Conservation (phyloP, 805 yeast species). For the Cyberlindnera mycetangii region DNA sequence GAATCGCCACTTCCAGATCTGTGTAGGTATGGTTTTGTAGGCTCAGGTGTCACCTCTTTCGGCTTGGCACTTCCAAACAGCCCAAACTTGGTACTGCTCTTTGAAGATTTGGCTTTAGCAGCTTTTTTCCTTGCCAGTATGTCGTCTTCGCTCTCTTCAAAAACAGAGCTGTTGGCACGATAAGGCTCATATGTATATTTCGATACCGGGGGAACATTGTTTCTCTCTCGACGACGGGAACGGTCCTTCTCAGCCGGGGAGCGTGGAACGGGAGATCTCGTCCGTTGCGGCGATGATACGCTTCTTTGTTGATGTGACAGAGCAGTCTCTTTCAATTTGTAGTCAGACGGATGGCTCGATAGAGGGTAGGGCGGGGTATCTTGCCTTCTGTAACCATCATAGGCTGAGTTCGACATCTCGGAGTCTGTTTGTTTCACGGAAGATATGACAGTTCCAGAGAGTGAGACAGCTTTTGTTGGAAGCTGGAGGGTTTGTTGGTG, state of each 20-base stretch:
- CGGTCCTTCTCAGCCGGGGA: neutral
- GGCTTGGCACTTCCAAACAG: constrained; percentile 1
- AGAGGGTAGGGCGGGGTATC: neutral
- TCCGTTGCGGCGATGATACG: neutral
- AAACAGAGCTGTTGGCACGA: constrained; percentile 14
- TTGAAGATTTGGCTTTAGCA: neutral
- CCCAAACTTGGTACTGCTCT: constrained; percentile 4
- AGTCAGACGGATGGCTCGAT: neutral
- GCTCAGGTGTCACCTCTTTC: neutral
- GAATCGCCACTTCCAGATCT: constrained; percentile 21
- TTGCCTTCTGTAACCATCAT: neutral
- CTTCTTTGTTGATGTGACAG: neutral
- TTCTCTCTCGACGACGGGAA: neutral
- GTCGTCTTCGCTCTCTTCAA: constrained; percentile 14
- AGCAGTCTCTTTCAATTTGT: neutral
- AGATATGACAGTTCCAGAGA: too few species aligned
- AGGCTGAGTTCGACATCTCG: neutral
- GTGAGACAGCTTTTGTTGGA: too few species aligned
- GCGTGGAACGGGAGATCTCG: neutral
- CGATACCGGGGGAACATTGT: neutral
- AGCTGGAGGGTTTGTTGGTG: too few species aligned
- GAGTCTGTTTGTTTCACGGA: too few species aligned
- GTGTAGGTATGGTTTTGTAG: constrained; percentile 12
- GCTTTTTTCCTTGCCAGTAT: constrained; percentile 1
- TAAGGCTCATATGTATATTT: constrained; percentile 13